Percentiles rank a stretch among this genome's conserved stretches.
These are phyloP conservation scores for Trematosphaeria pertusa DNA, from an alignment of 2,329 filamentous ascomycete genomes.

Conservation along the genomic window DNA sequence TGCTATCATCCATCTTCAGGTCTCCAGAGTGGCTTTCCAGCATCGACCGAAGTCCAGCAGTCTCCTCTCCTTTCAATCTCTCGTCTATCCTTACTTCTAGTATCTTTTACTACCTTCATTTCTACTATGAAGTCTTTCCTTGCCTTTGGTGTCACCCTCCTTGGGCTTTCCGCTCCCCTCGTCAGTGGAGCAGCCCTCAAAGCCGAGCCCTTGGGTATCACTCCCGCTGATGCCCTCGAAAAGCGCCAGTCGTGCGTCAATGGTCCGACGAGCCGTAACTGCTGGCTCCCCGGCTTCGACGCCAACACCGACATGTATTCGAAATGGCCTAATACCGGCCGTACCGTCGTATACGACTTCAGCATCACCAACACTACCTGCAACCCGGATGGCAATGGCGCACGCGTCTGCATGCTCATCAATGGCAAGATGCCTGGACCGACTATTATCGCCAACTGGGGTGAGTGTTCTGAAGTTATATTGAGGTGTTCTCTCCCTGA, in stretches of 20 bases:
- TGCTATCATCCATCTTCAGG: neutral
- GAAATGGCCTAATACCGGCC: slow-evolving; percentile 49
- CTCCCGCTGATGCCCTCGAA: slow-evolving; percentile 20
- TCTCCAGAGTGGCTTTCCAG: slow-evolving; percentile 12
- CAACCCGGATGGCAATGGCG: slow-evolving; percentile 47
- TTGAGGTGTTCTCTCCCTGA: neutral
- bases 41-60: slow-evolving; percentile 1
- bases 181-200: slow-evolving; percentile 26
- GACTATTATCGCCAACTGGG: slow-evolving; percentile 61
- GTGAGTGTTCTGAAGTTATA: slow-evolving; percentile 8
- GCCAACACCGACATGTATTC: slow-evolving; percentile 51
- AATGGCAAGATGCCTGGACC: slow-evolving; percentile 67
- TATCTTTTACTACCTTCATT: slow-evolving; percentile 5
- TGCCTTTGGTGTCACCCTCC: slow-evolving; percentile 23
- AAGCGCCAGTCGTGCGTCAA: slow-evolving; percentile 42
- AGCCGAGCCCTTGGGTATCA: slow-evolving; percentile 20
- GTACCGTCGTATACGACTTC: slow-evolving; percentile 40
- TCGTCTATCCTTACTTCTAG: slow-evolving; percentile 3
- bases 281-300: slow-evolving; percentile 50
- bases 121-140: slow-evolving; percentile 32
- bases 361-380: slow-evolving; percentile 51
- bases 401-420: slow-evolving; percentile 46
- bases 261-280: slow-evolving; percentile 45
- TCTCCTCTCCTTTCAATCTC: slow-evolving; percentile 3
- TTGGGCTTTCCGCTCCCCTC: slow-evolving; percentile 24